Evolutionary conservation across 345 rosid species (phyloP), one percentile per base, ranked within the genome.

Genomic region (Gossypium sturtianum): DNA sequence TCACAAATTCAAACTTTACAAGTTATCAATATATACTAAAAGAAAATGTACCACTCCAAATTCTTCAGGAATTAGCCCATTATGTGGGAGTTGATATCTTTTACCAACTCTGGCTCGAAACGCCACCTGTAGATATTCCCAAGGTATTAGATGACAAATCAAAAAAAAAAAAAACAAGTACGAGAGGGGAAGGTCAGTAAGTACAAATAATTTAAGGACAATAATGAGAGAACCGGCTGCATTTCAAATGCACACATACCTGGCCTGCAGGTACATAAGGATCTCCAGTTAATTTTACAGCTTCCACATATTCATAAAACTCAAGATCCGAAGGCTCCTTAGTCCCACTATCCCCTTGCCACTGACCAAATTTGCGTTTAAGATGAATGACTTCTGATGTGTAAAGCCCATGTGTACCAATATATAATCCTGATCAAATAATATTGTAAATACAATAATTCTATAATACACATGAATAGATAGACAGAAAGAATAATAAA

Each of bases 21-120:
- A 22, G 25, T 56, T 52, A 52, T 52, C 27, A 67, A 47, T 68
- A 76, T 53, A 74, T 23, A 64, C 25, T 29, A 61, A 16, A 47
- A 34, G 41, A 97, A 97, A 23, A 59, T 52, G 57, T 75, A 94
- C 97, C 97, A 92, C 97, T 83, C 98, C 97, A 81, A 94, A 90
- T 82, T 94, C 98, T 76, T 94, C 97, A 47, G 97, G 97, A 84
- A 94, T 92, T 73, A 94, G 85, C 75, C 97, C 98, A 80, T 85
- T 92, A 81, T 92, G 95, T 25, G 97, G 97, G 74, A 94, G 95
- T 84, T 92, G 93, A 83, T 88, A 92, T 70, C 86, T 84, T 82
- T 88, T 89, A 47, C 97, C 98, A 85, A 94, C 83, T 88, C 87
- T 94, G 72, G 98, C 98, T 62, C 97, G 95, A 82, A 94, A 94